phyloP scores from a whole-genome alignment of 805 yeast species.

The Candida taoyuanica region DNA sequence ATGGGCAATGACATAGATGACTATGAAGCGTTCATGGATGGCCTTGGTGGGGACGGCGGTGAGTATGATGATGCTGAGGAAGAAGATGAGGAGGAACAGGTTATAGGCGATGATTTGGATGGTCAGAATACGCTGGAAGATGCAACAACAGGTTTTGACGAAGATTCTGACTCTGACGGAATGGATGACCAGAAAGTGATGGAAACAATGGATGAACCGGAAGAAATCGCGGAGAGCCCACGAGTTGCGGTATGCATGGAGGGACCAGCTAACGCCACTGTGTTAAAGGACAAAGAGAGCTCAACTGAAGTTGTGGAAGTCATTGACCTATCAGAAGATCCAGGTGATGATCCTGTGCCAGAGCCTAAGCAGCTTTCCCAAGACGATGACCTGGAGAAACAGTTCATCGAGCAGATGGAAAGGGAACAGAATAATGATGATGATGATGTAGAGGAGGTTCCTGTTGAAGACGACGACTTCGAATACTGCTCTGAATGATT shows the following conservation, averaged over 20 bases:
- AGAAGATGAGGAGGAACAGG: slow-evolving; percentile 30
- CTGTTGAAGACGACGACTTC: slow-evolving; percentile 42
- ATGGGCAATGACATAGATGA: slow-evolving; percentile 14
- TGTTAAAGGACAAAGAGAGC: slow-evolving; percentile 13
- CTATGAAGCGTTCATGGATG: slow-evolving; percentile 23
- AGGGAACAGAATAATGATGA: slow-evolving; percentile 11
- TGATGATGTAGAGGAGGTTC: too few relatives aligned
- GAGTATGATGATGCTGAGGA: slow-evolving; percentile 10
- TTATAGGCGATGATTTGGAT: too few relatives aligned
- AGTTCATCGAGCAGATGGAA: slow-evolving; percentile 12
- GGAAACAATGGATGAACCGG: too few relatives aligned
- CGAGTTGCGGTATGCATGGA: too few relatives aligned
- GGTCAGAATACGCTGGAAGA: too few relatives aligned
- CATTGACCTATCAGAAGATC: background rate
- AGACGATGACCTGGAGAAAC: slow-evolving; percentile 19
- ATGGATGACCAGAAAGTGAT: too few relatives aligned
- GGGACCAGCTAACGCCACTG: too few relatives aligned
- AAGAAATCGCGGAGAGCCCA: too few relatives aligned
- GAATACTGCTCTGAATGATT: slow-evolving; percentile 33
- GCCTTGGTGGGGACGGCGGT: slow-evolving; percentile 8
- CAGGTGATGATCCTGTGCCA: background rate
- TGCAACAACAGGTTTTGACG: too few relatives aligned
- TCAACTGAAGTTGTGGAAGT: background rate
- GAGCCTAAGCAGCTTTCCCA: slow-evolving; percentile 6
- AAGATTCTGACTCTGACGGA: too few relatives aligned